These are phyloP conservation scores for Didymella sp. DNA, from an alignment of 2,329 filamentous ascomycete genomes.

Conservation along the genomic window DNA sequence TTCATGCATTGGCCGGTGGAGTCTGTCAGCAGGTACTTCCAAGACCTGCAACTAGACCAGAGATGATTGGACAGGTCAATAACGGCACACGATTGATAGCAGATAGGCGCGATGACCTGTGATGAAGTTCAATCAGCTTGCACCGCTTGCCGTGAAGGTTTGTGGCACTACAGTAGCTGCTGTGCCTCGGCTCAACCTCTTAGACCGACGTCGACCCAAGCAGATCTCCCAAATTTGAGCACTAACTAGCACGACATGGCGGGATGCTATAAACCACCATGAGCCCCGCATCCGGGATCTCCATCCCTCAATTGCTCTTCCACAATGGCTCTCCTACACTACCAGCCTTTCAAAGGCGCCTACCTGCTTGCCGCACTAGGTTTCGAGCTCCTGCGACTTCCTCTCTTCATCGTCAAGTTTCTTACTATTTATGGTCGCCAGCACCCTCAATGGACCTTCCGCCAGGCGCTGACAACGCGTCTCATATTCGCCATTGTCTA, in stretches of 20 bases:
- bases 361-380: conserved; percentile 48
- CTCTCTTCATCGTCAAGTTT: conserved; percentile 52
- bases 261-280: conserved; percentile 7
- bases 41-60: neutral
- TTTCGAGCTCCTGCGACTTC: conserved; percentile 47
- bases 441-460: conserved; percentile 50
- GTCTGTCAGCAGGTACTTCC: neutral
- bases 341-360: conserved; percentile 52
- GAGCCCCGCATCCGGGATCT: neutral
- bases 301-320: too few species aligned
- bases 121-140: neutral
- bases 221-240: conserved; percentile 1
- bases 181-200: conserved; percentile 11
- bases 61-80: neutral
- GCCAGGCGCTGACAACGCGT: conserved; percentile 48
- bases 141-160: neutral
- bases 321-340: conserved; percentile 34
- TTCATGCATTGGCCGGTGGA: neutral
- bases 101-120: neutral
- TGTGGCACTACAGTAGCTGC: neutral
- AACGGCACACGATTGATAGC: neutral
- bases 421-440: conserved; percentile 47
- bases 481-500: conserved; percentile 45
- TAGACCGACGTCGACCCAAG: neutral
- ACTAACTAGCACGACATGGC: conserved; percentile 2